Percentiles rank a stretch among this genome's conserved stretches.
phyloP scores from a whole-genome alignment of 2,329 filamentous ascomycete species.

The Coniella lustricola region DNA sequence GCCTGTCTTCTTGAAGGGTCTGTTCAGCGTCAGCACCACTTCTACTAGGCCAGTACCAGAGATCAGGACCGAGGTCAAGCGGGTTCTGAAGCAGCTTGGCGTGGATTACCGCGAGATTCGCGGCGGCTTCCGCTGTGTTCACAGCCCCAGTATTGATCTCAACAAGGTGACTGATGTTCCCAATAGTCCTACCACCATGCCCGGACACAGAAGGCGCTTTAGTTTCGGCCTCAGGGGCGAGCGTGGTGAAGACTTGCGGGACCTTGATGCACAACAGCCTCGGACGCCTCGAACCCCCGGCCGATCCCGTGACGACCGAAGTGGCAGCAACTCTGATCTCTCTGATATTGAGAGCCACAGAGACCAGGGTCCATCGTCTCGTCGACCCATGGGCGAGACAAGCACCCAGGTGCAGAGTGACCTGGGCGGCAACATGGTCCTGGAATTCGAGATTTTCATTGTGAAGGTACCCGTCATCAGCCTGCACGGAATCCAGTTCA shows the following conservation, averaged over 20 bases:
- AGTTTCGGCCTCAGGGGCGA: slow-evolving; percentile 69
- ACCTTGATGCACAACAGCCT: slow-evolving; percentile 40
- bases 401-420: slow-evolving; percentile 89
- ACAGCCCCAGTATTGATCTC: slow-evolving; percentile 82
- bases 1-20: slow-evolving; percentile 89
- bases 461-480: slow-evolving; percentile 94
- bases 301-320: slow-evolving; percentile 50
- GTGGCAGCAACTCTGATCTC: slow-evolving; percentile 80
- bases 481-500: slow-evolving; percentile 95
- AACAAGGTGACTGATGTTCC: slow-evolving; percentile 63
- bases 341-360: slow-evolving; percentile 60
- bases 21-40: slow-evolving; percentile 96
- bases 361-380: slow-evolving; percentile 37
- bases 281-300: slow-evolving; percentile 39
- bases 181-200: slow-evolving; percentile 48
- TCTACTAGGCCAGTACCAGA: slow-evolving; percentile 81
- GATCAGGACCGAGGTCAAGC: slow-evolving; percentile 84
- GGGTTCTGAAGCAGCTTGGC: slow-evolving; percentile 78
- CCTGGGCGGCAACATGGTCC: slow-evolving; percentile 71
- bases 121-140: slow-evolving; percentile 84
- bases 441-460: slow-evolving; percentile 93
- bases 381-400: slow-evolving; percentile 70
- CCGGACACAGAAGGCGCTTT: slow-evolving; percentile 67
- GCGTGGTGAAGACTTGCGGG: slow-evolving; percentile 65
- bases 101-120: slow-evolving; percentile 92